Evolutionary conservation across 2,329 filamentous ascomycete species (phyloP).

Genomic region (Clonostachys rhizophaga): DNA sequence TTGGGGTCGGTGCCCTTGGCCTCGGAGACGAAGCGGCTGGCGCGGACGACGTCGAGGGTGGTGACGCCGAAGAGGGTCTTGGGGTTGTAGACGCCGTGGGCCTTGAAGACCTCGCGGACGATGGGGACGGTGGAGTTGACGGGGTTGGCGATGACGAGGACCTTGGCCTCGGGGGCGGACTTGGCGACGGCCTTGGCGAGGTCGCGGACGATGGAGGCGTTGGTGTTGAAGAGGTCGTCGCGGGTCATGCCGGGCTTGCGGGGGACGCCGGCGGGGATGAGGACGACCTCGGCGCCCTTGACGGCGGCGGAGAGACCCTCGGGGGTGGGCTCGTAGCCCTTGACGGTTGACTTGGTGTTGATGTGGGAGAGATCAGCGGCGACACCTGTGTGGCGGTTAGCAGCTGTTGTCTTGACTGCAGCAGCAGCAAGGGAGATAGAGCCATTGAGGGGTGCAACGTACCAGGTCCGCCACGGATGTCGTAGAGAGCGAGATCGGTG

Average conservation of each 20-base stretch:
- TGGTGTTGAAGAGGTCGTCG: conserved; percentile 99
- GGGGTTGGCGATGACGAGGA: conserved; percentile 97
- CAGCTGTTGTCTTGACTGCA: neutral
- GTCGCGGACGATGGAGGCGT: conserved; percentile 98
- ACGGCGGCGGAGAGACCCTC: conserved; percentile 74
- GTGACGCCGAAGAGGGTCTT: conserved; percentile 99
- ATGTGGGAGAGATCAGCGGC: conserved; percentile 97
- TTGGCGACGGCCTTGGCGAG: conserved; percentile 93
- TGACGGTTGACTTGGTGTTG: conserved; percentile 97
- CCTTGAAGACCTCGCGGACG: conserved; percentile 95
- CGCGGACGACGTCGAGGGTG: conserved; percentile 97
- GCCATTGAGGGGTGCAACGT: conserved; percentile 27
- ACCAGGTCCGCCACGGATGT: conserved; percentile 93
- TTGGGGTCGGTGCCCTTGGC: conserved; percentile 86
- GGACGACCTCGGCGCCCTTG: conserved; percentile 85
- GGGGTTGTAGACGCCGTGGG: conserved; percentile 93
- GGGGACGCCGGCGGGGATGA: conserved; percentile 97
- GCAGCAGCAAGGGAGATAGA: too few relatives aligned
- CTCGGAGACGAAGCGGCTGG: conserved; percentile 95
- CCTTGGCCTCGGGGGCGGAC: conserved; percentile 84
- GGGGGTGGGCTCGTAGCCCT: conserved; percentile 76
- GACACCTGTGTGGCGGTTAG: conserved; percentile 63
- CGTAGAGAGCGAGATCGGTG: conserved; percentile 91
- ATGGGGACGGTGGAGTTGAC: conserved; percentile 99
- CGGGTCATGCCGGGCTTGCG: conserved; percentile 99